Conservation (phyloP, 345 rosid genomes). For the Gossypium herbaceum region DNA sequence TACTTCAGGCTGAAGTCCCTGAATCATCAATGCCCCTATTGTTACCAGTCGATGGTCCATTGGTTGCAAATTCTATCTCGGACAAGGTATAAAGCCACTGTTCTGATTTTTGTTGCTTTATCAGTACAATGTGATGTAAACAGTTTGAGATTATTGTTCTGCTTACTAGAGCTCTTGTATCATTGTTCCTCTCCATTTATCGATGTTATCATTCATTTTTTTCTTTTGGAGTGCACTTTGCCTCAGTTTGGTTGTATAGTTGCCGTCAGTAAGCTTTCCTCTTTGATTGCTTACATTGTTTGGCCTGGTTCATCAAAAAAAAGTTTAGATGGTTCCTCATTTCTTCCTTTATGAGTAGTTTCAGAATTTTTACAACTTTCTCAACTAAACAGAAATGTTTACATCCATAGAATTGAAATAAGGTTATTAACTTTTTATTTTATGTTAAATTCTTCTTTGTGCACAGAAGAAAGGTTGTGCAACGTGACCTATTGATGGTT, state of each 20-base stretch:
- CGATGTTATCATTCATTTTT: background rate
- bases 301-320: background rate
- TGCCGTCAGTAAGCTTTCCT: constrained; percentile 1
- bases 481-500: background rate
- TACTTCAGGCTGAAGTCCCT: constrained; percentile 17
- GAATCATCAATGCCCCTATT: constrained; percentile 20
- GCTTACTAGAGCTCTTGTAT: background rate
- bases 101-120: background rate
- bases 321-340: background rate
- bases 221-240: background rate
- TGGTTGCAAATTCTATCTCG: constrained; percentile 8
- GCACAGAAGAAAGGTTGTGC: background rate
- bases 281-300: background rate
- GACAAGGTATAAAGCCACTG: constrained; percentile 27
- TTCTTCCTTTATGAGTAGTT: background rate
- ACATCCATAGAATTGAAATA: background rate
- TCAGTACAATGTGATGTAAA: background rate
- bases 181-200: background rate
- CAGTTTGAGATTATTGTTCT: background rate
- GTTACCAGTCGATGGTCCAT: constrained; percentile 20
- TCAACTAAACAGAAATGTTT: background rate
- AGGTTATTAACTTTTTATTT: background rate
- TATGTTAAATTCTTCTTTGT: background rate
- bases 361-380: background rate
- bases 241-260: background rate